These are phyloP conservation scores for Aureobasidium sp. DNA, from an alignment of 2,329 filamentous ascomycete genomes.

Conservation along the genomic window DNA sequence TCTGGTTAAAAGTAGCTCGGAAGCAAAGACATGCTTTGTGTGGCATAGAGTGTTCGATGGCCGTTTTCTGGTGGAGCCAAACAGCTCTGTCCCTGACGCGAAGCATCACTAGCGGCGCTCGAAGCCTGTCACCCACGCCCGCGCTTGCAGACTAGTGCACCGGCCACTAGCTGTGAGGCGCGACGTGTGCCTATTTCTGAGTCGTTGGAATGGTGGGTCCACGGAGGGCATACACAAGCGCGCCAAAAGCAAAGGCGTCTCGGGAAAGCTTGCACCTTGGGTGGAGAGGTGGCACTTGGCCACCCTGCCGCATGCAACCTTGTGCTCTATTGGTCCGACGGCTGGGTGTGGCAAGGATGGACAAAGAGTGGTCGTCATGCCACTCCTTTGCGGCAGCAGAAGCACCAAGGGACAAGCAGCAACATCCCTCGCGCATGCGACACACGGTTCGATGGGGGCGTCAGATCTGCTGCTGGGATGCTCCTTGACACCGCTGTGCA, in stretches of 20 bases:
- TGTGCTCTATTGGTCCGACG: conserved; percentile 8
- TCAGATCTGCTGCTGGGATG: conserved; percentile 13
- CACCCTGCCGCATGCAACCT: conserved; percentile 11
- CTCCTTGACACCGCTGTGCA: conserved; percentile 9
- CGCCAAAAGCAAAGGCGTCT: conserved; percentile 12
- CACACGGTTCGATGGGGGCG: conserved; percentile 10
- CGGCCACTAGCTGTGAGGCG: conserved; percentile 10
- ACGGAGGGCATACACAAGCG: conserved; percentile 14
- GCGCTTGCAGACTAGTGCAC: conserved; percentile 13
- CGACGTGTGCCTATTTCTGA: conserved; percentile 16
- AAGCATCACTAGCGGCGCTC: conserved; percentile 12
- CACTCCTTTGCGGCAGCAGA: background rate
- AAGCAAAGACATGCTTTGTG: conserved; percentile 13
- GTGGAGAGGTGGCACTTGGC: conserved; percentile 7
- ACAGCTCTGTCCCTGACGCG: conserved; percentile 13
- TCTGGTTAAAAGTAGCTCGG: conserved; percentile 13
- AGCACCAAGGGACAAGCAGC: conserved; percentile 7
- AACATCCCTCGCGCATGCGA: conserved; percentile 10
- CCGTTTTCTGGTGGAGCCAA: conserved; percentile 12
- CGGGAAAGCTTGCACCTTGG: conserved; percentile 10
- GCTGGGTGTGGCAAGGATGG: conserved; percentile 14
- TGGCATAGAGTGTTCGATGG: conserved; percentile 14
- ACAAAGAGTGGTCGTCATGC: conserved; percentile 14
- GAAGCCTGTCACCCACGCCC: conserved; percentile 13
- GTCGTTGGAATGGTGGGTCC: conserved; percentile 14